A percentile compares a stretch with the other conserved stretches of the same genome.
phyloP scores from a whole-genome alignment of 164 flowering plant species.

The Annona squamosa region DNA sequence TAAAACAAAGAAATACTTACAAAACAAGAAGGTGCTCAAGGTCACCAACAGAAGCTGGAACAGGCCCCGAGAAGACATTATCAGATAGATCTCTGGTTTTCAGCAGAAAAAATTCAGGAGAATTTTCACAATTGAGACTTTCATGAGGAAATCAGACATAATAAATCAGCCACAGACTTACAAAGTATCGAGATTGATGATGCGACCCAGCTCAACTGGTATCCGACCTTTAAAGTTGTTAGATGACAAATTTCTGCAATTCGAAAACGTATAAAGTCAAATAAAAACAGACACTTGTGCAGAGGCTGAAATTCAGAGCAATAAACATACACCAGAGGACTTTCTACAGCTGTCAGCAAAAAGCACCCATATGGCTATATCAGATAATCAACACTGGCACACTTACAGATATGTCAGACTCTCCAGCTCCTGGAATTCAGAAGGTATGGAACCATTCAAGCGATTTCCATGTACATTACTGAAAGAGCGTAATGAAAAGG shows the following conservation, averaged over 20 bases:
- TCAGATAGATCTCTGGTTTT: constrained; percentile 68
- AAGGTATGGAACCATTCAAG: constrained; percentile 75
- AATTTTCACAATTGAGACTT: not conserved
- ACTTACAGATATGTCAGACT: constrained; percentile 85
- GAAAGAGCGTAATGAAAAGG: not conserved
- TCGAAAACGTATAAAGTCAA: not conserved
- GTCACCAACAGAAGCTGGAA: constrained; percentile 78
- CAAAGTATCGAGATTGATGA: constrained; percentile 87
- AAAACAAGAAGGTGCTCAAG: constrained; percentile 80
- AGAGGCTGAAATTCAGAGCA: not conserved
- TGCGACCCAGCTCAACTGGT: constrained; percentile 65
- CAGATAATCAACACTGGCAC: constrained; percentile 31
- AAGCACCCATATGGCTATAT: not conserved
- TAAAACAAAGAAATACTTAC: constrained; percentile 27
- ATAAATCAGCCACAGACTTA: constrained; percentile 22
- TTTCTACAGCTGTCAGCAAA: not conserved
- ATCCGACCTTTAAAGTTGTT: constrained; percentile 69
- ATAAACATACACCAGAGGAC: not conserved
- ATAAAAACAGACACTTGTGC: not conserved
- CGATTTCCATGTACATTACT: constrained; percentile 87
- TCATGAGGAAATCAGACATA: not conserved
- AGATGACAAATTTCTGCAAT: constrained; percentile 67
- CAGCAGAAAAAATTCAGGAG: not conserved
- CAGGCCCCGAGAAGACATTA: constrained; percentile 60
- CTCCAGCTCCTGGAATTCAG: constrained; percentile 49